Conservation (phyloP, 148 eudicot genomes). For the Persicaria maculosa region DNA sequence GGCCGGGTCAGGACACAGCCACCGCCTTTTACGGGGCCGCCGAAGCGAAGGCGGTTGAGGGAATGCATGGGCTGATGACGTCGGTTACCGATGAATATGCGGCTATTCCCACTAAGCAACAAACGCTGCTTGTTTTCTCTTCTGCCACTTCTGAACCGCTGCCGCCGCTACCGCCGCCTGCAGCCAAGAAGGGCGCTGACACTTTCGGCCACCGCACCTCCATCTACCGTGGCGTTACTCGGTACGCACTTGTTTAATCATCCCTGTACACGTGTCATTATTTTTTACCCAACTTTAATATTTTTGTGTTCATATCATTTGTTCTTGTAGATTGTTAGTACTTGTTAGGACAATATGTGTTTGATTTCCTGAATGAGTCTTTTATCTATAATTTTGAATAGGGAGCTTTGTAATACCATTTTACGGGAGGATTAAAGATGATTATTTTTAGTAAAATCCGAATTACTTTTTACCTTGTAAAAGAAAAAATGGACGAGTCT, state of each 20-base stretch:
- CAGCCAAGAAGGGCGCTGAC: conserved; percentile 7
- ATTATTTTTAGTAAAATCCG: too few relatives aligned
- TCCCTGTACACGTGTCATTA: too few relatives aligned
- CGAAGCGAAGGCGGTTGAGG: background rate
- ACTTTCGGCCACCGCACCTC: conserved; percentile 19
- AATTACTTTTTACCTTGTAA: too few relatives aligned
- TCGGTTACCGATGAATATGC: background rate
- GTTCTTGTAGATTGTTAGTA: too few relatives aligned
- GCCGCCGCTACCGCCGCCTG: background rate
- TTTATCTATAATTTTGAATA: too few relatives aligned
- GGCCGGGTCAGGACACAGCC: background rate
- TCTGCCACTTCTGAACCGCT: background rate
- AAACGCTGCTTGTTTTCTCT: background rate
- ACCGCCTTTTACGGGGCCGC: background rate
- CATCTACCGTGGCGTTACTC: conserved; percentile 18
- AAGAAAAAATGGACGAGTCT: too few relatives aligned
- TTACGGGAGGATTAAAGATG: too few relatives aligned
- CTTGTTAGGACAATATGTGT: too few relatives aligned
- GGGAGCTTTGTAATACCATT: too few relatives aligned
- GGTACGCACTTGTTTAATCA: background rate
- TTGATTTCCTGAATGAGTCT: too few relatives aligned
- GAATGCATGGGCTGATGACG: background rate
- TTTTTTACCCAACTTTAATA: too few relatives aligned
- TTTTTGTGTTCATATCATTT: too few relatives aligned
- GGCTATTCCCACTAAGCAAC: background rate